These are phyloP conservation scores for Penicillium cataractarum DNA, from an alignment of 495 filamentous ascomycete species.

Conservation along the genomic window DNA sequence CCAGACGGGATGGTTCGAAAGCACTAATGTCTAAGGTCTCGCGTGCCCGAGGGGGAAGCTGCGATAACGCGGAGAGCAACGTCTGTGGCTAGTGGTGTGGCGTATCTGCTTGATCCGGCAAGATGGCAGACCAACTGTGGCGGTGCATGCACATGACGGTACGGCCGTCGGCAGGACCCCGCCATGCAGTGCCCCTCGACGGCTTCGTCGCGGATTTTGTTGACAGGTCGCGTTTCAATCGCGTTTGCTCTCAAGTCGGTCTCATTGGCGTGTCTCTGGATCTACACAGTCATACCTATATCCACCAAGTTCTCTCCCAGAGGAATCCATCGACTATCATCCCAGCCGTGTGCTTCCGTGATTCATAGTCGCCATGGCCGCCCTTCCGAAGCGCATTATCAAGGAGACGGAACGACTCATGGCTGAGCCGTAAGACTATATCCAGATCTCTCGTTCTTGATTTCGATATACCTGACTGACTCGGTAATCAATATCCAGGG, in stretches of 20 bases:
- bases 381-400: constrained; percentile 92
- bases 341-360: constrained; percentile 5
- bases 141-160: constrained; percentile 23
- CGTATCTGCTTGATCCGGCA: not conserved
- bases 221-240: constrained; percentile 3
- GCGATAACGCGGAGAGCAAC: constrained; percentile 23
- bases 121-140: not conserved
- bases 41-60: constrained; percentile 17
- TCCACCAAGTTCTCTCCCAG: not conserved
- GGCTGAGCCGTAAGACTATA: constrained; percentile 81
- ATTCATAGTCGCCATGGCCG: constrained; percentile 57
- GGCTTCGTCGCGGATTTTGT: constrained; percentile 27
- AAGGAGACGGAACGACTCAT: constrained; percentile 98
- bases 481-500: constrained; percentile 52
- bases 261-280: not conserved
- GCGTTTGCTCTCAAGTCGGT: constrained; percentile 1
- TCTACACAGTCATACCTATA: not conserved
- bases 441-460: not conserved
- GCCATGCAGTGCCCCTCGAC: constrained; percentile 40
- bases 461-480: not conserved
- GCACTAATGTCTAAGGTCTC: not conserved
- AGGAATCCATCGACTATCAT: not conserved
- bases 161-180: constrained; percentile 29
- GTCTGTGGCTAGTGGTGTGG: constrained; percentile 21
- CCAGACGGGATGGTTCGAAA: not conserved